These are phyloP conservation scores for Alternaria sp. DNA, from an alignment of 2,329 filamentous ascomycete genomes.

Conservation along the genomic window DNA sequence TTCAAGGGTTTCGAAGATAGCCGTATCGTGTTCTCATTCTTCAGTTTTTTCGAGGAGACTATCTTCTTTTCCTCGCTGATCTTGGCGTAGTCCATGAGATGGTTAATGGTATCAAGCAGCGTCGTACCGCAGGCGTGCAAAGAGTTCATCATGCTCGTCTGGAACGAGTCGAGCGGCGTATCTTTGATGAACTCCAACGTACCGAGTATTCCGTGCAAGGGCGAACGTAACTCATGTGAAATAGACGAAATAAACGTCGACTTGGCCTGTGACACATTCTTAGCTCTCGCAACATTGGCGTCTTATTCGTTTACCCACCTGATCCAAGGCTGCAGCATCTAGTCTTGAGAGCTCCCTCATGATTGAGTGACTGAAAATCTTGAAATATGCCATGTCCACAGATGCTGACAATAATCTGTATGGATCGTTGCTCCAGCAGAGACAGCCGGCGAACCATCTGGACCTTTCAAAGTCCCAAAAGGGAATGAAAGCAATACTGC, in stretches of 20 bases:
- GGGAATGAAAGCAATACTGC: slow-evolving; percentile 47
- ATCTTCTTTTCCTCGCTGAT: slow-evolving; percentile 42
- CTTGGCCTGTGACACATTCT: slow-evolving; percentile 46
- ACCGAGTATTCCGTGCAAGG: slow-evolving; percentile 50
- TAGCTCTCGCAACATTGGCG: too few relatives aligned
- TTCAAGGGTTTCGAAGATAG: slow-evolving; percentile 40
- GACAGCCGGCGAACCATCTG: slow-evolving; percentile 46
- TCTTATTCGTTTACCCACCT: too few relatives aligned
- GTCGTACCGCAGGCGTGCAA: slow-evolving; percentile 54
- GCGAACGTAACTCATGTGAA: slow-evolving; percentile 59
- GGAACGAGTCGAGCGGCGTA: slow-evolving; percentile 49
- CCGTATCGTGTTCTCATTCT: slow-evolving; percentile 36
- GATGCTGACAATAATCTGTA: slow-evolving; percentile 36
- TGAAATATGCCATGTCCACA: slow-evolving; percentile 44
- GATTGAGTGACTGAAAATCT: slow-evolving; percentile 55
- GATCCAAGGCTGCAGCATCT: slow-evolving; percentile 55
- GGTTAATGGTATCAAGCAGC: slow-evolving; percentile 54
- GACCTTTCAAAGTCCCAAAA: slow-evolving; percentile 49
- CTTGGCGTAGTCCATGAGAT: slow-evolving; percentile 41
- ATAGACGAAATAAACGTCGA: slow-evolving; percentile 60
- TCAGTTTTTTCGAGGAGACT: slow-evolving; percentile 42
- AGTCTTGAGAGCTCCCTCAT: slow-evolving; percentile 63
- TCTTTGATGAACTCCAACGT: slow-evolving; percentile 59
- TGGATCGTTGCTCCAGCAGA: slow-evolving; percentile 43
- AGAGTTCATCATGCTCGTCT: slow-evolving; percentile 56